Conservation (phyloP, 106 monocot genomes). For the Cymbidium sinense region DNA sequence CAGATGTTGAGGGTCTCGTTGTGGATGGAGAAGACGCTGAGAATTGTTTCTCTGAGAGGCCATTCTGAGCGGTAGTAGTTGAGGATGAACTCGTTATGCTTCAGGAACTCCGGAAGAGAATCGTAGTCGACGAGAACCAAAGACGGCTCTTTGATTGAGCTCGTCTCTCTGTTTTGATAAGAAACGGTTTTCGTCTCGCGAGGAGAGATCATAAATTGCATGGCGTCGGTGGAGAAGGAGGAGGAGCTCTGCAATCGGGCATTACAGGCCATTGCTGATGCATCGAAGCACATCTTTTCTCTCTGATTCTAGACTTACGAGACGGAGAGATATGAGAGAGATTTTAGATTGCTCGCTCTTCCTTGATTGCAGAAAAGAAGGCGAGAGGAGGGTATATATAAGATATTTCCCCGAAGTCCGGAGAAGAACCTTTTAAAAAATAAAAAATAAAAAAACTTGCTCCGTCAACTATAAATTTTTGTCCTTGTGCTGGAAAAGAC, state of each 20-base stretch:
- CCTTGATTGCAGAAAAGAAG: background rate
- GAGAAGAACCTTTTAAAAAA: too few species aligned
- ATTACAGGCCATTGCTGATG: background rate
- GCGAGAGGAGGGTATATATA: background rate
- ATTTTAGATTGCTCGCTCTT: background rate
- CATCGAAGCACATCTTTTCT: constrained; percentile 1
- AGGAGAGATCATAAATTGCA: background rate
- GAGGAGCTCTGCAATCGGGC: background rate
- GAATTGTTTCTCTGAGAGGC: constrained; percentile 39
- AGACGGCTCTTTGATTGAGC: background rate
- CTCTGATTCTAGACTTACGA: background rate
- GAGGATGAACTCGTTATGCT: constrained; percentile 44
- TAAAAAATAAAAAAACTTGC: too few species aligned
- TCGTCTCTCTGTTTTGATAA: background rate
- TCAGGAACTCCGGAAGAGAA: constrained; percentile 33
- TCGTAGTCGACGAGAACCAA: constrained; percentile 23
- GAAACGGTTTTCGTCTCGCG: background rate
- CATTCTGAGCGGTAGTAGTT: constrained; percentile 36
- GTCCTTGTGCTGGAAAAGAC: too few species aligned
- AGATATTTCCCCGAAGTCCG: too few species aligned
- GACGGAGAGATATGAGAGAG: background rate
- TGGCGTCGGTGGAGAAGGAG: background rate
- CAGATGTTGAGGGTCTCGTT: constrained; percentile 48
- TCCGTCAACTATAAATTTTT: too few species aligned
- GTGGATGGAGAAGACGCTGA: constrained; percentile 54